Conservation (phyloP, 2,329 filamentous ascomycete species). For the Stemphylium beticola region DNA sequence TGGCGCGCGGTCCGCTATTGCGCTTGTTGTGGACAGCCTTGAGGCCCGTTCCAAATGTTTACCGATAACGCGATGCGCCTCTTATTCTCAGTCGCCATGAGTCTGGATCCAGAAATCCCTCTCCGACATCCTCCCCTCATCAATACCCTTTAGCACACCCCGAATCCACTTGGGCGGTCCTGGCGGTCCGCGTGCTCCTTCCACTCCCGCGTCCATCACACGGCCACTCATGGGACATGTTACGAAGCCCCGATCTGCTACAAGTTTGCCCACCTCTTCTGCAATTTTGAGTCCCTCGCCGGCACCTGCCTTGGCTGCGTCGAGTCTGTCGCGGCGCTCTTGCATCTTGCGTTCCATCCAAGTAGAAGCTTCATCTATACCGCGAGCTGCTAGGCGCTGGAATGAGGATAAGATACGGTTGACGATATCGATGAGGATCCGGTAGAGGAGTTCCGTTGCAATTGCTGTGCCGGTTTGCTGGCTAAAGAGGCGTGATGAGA, state of each 20-base stretch:
- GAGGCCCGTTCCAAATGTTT: background rate
- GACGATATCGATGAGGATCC: conserved; percentile 37
- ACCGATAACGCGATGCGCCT: background rate
- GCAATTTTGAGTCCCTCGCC: conserved; percentile 18
- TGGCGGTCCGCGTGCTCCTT: conserved; percentile 5
- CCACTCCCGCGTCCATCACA: background rate
- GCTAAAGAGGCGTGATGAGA: conserved; percentile 21
- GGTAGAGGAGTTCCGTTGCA: conserved; percentile 40
- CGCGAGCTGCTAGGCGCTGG: conserved; percentile 29
- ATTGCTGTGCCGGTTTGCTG: conserved; percentile 35
- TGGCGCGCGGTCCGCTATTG: no score
- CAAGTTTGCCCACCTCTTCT: conserved; percentile 31
- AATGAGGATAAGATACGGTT: conserved; percentile 32
- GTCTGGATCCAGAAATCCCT: conserved; percentile 38
- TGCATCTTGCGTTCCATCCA: conserved; percentile 33
- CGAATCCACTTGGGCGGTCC: conserved; percentile 34
- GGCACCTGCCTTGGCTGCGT: background rate
- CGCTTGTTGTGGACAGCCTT: background rate
- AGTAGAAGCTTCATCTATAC: conserved; percentile 32
- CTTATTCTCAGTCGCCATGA: conserved; percentile 20
- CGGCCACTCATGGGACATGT: conserved; percentile 28
- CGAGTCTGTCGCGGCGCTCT: conserved; percentile 20
- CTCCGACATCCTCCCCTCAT: conserved; percentile 34
- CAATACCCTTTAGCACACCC: conserved; percentile 34
- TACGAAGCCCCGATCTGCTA: conserved; percentile 24